These are phyloP conservation scores for Allodekkera sacchari DNA, from an alignment of 805 yeast genomes.

Conservation along the genomic window DNA sequence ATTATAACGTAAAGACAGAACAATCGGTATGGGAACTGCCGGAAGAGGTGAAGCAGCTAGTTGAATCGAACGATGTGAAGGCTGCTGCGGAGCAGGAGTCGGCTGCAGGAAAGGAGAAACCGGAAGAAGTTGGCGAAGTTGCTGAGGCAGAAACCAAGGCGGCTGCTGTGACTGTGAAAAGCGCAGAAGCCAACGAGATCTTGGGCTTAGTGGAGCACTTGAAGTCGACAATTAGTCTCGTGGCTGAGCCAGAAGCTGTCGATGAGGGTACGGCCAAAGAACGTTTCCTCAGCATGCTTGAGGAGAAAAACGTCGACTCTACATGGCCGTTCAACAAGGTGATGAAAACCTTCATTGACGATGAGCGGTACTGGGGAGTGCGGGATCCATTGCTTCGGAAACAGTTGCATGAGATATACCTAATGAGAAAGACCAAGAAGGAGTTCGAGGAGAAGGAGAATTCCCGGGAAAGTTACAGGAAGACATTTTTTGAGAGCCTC, in stretches of 20 bases:
- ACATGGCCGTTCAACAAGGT: constrained; percentile 70
- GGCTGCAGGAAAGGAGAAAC: constrained; percentile 3
- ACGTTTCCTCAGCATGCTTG: constrained; percentile 47
- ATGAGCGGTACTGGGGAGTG: constrained; percentile 62
- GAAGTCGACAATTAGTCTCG: constrained; percentile 3
- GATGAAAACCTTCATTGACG: constrained; percentile 46
- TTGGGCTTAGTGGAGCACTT: neutral
- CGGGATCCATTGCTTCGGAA: constrained; percentile 54
- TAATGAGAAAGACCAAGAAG: constrained; percentile 39
- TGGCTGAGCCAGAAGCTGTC: constrained; percentile 5
- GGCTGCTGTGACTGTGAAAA: too few relatives aligned
- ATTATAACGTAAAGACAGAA: constrained; percentile 54
- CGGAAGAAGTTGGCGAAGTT: constrained; percentile 3
- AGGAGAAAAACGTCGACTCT: constrained; percentile 51
- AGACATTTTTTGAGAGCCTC: constrained; percentile 43
- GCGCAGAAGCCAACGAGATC: constrained; percentile 1
- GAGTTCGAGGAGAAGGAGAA: constrained; percentile 46
- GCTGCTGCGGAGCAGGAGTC: constrained; percentile 12
- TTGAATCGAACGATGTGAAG: constrained; percentile 4
- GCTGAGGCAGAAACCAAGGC: too few relatives aligned
- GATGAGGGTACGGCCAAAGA: constrained; percentile 13
- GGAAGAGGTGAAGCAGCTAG: constrained; percentile 27
- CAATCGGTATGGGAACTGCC: constrained; percentile 84
- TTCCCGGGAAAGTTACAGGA: constrained; percentile 46
- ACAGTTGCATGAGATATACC: constrained; percentile 54